Conservation (phyloP, 176 grass and related monocot species). For the maize (Zea mays) region Zm-B73-REFERENCE-NAM-5.0 NC_050100.1:90312001-90312500, state of each 20-base stretch:
- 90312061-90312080: neutral
- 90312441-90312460: neutral
- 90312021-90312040: neutral
- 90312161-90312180: neutral
- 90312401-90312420: neutral
- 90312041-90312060: constrained; percentile 18
- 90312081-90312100: too few species aligned
- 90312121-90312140: neutral
- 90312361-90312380: neutral
- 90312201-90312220: neutral
- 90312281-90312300: neutral
- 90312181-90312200: neutral
- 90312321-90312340: neutral
- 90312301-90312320: constrained; percentile 19
- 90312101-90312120: neutral
- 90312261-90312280: neutral
- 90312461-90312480: neutral
- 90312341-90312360: neutral
- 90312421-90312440: neutral
- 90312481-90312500: too few species aligned
- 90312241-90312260: neutral
- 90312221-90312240: neutral
- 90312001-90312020: neutral
- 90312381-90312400: neutral
- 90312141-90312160: neutral